phyloP scores from a whole-genome alignment of 176 grass and related monocot species.

The Triticum timopheevii region DNA sequence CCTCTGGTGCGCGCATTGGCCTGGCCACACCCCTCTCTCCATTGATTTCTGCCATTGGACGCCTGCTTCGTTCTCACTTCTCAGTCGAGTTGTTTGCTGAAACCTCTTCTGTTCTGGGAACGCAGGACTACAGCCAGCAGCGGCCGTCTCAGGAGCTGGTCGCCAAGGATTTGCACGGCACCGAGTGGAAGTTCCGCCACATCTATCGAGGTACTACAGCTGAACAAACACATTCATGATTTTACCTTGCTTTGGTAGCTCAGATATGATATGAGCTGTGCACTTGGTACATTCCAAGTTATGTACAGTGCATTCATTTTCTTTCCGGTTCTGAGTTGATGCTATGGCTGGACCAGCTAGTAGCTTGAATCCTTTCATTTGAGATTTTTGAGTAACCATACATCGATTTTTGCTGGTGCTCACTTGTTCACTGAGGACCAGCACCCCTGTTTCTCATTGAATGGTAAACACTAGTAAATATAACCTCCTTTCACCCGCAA shows the following conservation, averaged over 20 bases:
- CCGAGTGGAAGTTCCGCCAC: slow-evolving; percentile 92
- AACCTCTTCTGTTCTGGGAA: neutral
- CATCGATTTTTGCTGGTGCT: neutral
- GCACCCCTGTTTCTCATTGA: neutral
- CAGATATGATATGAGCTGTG: neutral
- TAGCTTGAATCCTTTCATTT: neutral
- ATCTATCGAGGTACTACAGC: slow-evolving; percentile 82
- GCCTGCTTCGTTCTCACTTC: neutral
- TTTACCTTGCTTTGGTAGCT: neutral
- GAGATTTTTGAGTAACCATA: neutral
- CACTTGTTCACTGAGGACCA: neutral
- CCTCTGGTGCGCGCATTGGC: slow-evolving; percentile 58
- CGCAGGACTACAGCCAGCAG: slow-evolving; percentile 92
- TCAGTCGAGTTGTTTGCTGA: neutral
- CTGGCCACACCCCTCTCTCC: neutral
- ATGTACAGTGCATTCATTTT: slow-evolving; percentile 8
- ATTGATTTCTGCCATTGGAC: neutral
- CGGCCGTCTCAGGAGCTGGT: slow-evolving; percentile 95
- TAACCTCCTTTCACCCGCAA: neutral
- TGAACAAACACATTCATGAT: neutral
- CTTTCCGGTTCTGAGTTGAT: neutral
- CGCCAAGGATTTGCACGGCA: slow-evolving; percentile 97
- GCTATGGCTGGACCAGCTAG: neutral
- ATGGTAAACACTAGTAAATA: neutral
- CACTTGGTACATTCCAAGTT: neutral